Conservation (phyloP, 768 basidiomycete genomes). For the Amanita rubescens region DNA sequence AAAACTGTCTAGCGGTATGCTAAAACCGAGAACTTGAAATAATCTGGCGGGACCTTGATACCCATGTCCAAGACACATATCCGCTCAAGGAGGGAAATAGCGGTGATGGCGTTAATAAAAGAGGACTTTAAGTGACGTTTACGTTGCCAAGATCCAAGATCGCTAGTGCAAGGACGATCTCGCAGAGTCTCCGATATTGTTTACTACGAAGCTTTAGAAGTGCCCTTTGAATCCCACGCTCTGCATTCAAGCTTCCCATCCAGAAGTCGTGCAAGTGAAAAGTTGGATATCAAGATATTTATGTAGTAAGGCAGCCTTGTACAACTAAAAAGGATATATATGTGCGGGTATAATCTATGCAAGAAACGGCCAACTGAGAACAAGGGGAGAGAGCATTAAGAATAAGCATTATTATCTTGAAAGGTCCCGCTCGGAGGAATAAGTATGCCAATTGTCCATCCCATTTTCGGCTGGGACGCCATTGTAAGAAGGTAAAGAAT, state of each 20-base stretch:
- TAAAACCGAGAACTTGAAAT: not conserved
- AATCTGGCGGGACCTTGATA: not conserved
- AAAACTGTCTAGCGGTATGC: slow-evolving; percentile 2
- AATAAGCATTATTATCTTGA: slow-evolving; percentile 39
- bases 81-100: not conserved
- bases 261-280: not conserved
- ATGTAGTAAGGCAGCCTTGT: not conserved
- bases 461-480: slow-evolving; percentile 34
- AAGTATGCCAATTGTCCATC: slow-evolving; percentile 57
- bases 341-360: slow-evolving; percentile 8
- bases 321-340: not conserved
- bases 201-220: slow-evolving; percentile 14
- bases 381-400: slow-evolving; percentile 6
- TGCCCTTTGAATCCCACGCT: slow-evolving; percentile 16
- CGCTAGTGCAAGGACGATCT: not conserved
- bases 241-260: slow-evolving; percentile 18
- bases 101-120: not conserved
- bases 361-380: not conserved
- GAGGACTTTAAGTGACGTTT: slow-evolving; percentile 1
- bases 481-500: slow-evolving; percentile 43
- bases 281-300: slow-evolving; percentile 12
- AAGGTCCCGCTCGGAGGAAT: slow-evolving; percentile 59
- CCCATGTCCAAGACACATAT: not conserved
- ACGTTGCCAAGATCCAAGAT: slow-evolving; percentile 4
- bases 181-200: not conserved